Evolutionary conservation across 768 basidiomycete genomes (phyloP), one percentile per base, ranked within the genome.

Genomic region (Pilatotrama ljubarskyi): DNA sequence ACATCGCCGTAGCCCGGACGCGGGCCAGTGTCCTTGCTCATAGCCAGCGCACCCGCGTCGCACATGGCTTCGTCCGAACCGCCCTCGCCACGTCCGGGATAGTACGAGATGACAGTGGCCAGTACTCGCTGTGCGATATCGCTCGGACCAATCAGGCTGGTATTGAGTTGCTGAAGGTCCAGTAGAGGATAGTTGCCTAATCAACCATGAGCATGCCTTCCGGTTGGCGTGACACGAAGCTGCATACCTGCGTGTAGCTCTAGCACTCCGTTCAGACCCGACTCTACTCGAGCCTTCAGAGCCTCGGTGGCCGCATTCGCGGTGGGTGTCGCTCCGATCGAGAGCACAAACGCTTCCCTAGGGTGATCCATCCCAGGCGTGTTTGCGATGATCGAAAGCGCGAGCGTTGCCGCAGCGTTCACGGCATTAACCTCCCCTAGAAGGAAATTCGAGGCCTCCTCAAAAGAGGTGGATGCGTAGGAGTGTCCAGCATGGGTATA

Each of bases 241-340:
- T 17, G 58, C 78, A 22, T 61, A 86, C 86, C 86, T 61, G 90
- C 91, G 73, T 88, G 92, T 54, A 94, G 70, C 72, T 94, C 92
- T 18, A 94, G 76, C 26, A 73, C 56, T n/a, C 61, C 61, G 17
- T 63, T 63, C 22, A 63, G 52, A 20, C 44, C 44, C 9, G 56
- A 32, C 35, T 54, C 63, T 5, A 67, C 44, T 20, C 50, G 72
- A 0, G 88, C 87, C 58, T 84, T 77, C 36, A 92, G 76, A 65
- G 79, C 82, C 22, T 79, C 74, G 29, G 81, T 84, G 13, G 88
- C 90, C 10, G 88, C 87, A 68, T 93, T 90, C 0, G 92, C 93
- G 2, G 92, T 87, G 1, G 93, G 93, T 2, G 93, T 94, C n/a
- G 91, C 88, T 20, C 93, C 92, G 1, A 94, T 86, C 2, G 89